phyloP scores from a whole-genome alignment of 352 stramenopile genomes.

The Phytophthora brassicae region DNA sequence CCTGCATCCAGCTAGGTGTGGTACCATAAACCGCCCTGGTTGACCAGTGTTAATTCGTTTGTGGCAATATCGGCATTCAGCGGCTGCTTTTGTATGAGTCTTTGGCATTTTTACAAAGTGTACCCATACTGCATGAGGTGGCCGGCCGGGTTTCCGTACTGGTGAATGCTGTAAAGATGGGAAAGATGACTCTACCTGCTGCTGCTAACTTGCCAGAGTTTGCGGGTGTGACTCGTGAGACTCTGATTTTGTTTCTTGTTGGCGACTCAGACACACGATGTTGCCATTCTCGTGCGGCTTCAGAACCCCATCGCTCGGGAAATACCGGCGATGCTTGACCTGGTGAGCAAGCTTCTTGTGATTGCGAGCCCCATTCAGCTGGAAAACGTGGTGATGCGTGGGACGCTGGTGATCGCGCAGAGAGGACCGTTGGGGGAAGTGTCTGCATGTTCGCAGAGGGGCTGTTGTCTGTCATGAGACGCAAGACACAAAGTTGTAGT shows the following conservation, averaged over 20 bases:
- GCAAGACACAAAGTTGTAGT: no score
- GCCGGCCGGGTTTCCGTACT: not conserved
- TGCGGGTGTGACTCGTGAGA: not conserved
- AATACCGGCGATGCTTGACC: not conserved
- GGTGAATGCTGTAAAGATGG: not conserved
- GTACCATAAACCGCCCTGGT: not conserved
- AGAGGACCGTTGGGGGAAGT: no score
- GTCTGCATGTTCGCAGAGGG: no score
- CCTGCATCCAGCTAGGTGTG: not conserved
- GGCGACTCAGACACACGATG: not conserved
- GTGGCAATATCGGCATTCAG: not conserved
- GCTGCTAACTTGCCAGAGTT: not conserved
- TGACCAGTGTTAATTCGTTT: not conserved
- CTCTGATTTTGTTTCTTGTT: not conserved
- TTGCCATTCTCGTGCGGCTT: not conserved
- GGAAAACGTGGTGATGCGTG: no score
- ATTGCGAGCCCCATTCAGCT: no score
- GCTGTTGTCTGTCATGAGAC: no score
- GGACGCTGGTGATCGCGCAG: no score
- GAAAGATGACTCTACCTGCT: not conserved
- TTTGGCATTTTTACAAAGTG: not conserved
- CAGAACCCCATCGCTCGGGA: not conserved
- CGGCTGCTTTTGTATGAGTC: not conserved
- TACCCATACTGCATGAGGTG: not conserved
- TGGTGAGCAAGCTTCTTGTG: no score